Evolutionary conservation across 1,139 yeast genomes (phyloP).

Genomic region (Saccharomyces hybrid): DNA sequence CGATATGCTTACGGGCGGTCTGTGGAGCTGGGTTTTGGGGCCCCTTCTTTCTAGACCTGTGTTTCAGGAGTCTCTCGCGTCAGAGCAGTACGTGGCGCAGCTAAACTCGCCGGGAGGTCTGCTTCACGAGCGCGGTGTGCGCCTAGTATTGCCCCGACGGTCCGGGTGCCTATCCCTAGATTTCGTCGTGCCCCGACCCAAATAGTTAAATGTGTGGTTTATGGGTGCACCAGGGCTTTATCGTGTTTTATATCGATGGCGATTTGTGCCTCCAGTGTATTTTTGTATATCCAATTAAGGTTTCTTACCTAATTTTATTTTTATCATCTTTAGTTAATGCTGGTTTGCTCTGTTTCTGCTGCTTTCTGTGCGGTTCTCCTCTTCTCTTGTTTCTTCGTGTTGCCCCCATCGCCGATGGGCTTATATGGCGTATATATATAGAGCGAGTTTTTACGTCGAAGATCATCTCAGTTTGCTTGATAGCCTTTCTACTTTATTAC

Average conservation of each 20-base stretch:
- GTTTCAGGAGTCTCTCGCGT: conserved; percentile 12
- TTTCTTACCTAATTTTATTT: not conserved
- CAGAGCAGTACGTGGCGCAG: conserved; percentile 42
- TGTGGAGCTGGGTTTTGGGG: conserved; percentile 29
- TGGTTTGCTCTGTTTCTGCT: not conserved
- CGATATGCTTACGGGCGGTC: conserved; percentile 45
- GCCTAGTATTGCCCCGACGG: conserved; percentile 45
- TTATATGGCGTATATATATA: not conserved
- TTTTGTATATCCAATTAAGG: not conserved
- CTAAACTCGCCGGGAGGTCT: conserved; percentile 34
- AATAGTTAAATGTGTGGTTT: not conserved
- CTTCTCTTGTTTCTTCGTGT: not conserved
- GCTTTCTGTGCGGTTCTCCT: conserved; percentile 1
- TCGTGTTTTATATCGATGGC: not conserved
- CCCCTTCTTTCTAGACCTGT: not conserved
- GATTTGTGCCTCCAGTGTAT: not conserved
- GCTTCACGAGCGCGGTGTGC: conserved; percentile 31
- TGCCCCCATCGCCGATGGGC: not conserved
- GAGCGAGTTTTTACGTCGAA: not conserved
- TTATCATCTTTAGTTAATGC: not conserved
- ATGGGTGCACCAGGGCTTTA: not conserved
- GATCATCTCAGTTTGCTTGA: not conserved
- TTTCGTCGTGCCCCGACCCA: conserved; percentile 27
- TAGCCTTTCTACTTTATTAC: not conserved
- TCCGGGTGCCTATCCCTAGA: conserved; percentile 60